Percentiles rank a stretch among this genome's conserved stretches.
phyloP scores from a whole-genome alignment of 306 rosid species.

The Vigna nakashimae region DNA sequence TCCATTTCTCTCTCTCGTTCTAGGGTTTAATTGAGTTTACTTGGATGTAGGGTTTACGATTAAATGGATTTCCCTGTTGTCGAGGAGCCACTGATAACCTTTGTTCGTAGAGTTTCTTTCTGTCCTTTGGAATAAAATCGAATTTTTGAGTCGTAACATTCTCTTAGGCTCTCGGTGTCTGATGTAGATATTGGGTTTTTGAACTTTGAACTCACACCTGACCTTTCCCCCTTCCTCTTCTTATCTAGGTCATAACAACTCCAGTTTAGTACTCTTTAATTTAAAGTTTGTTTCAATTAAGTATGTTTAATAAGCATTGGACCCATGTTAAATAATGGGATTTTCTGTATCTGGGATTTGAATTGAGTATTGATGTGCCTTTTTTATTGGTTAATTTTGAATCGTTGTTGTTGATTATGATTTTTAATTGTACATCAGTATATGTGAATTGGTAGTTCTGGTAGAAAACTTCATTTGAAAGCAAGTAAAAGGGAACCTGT shows the following conservation, averaged over 20 bases:
- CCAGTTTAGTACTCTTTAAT: not conserved
- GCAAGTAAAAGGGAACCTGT: not conserved
- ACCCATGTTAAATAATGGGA: not conserved
- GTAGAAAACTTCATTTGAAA: not conserved
- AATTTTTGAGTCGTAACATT: not conserved
- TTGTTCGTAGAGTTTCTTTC: not conserved
- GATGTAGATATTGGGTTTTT: not conserved
- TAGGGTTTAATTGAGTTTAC: constrained; percentile 5
- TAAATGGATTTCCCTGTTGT: not conserved
- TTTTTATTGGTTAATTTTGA: constrained; percentile 18
- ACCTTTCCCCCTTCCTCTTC: not conserved
- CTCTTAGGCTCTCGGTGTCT: not conserved
- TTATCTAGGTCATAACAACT: not conserved
- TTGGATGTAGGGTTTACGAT: not conserved
- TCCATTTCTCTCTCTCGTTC: not conserved
- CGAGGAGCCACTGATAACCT: not conserved
- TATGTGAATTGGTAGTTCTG: constrained; percentile 23
- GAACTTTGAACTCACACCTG: not conserved
- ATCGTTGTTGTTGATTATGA: not conserved
- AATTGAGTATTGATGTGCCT: not conserved
- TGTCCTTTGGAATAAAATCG: not conserved
- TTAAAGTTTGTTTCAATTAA: not conserved
- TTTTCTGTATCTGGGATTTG: not conserved
- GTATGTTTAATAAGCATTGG: not conserved
- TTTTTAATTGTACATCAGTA: not conserved